Evolutionary conservation across 2,329 filamentous ascomycete genomes (phyloP), one percentile per base, ranked within the genome.

Genomic region (Colletotrichum sp.): DNA sequence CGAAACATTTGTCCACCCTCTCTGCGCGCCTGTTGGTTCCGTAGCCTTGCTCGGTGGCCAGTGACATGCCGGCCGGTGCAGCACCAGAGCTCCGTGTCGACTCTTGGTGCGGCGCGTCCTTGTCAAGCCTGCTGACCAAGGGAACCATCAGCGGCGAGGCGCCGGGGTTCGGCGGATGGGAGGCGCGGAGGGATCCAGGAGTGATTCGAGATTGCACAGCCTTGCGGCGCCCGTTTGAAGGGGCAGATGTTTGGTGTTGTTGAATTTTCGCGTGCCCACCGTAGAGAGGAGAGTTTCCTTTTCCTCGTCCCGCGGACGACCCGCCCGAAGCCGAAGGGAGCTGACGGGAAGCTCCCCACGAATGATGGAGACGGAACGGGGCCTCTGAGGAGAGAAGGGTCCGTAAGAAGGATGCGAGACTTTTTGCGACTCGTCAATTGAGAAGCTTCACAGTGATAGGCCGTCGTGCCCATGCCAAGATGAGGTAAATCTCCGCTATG

Each of bases 211-310:
- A 69, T 72, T 63, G 70, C 74, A 74, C 59, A 74, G 74, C 70
- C 74, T 76, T 76, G 70, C 65, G 70, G 70, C 21, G 57, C 44
- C 12, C 59, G 70, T 76, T 76, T 76, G 70, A 74, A 76, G 74
- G 74, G 70, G 64, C 62, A 71, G 28, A 69, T 64, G 59, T 52
- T 49, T 39, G 63, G 26, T 72, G 39, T 59, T 21, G 64, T 49
- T 52, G 36, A 34, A 15, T 49, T 63, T 52, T 59, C 12, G 49
- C 26, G 24, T 64, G 63, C 10, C 57, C 59, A 59, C 57, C 26
- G 18, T 5, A 57, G 28, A 39, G 36, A 16, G 28, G 49, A 60
- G 44, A 21, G 44, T 12, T 30, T 59, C 62, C 16, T 30, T 24
- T 30, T 69, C 8, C 10, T 30, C 34, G 64, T 69, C 39, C 44